Percentiles rank a stretch among this genome's conserved stretches.
Evolutionary conservation across 805 yeast genomes (phyloP).

Genomic region (Candida gorgasii): DNA sequence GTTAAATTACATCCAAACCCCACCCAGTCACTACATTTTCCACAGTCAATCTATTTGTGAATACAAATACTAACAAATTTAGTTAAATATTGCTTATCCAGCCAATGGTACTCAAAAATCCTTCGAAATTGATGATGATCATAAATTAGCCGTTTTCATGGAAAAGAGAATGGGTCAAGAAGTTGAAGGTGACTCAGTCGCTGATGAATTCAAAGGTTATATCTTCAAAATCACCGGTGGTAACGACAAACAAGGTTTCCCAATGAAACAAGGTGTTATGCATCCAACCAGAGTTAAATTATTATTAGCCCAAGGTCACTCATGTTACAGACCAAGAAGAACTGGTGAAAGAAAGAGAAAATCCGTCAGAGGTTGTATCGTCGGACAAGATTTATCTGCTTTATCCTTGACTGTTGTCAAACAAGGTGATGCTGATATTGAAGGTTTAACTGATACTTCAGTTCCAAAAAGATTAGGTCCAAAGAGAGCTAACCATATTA

Average conservation of each 20-base stretch:
- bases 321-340: constrained; percentile 99
- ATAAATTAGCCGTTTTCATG: constrained; percentile 96
- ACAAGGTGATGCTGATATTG: constrained; percentile 96
- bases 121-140: constrained; percentile 98
- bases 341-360: constrained; percentile 99
- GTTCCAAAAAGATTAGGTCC: constrained; percentile 99
- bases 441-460: constrained; percentile 91
- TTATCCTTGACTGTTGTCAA: constrained; percentile 90
- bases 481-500: constrained; percentile 99
- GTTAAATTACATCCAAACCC: neutral
- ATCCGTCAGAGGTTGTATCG: constrained; percentile 99
- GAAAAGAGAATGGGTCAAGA: constrained; percentile 99
- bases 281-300: constrained; percentile 99
- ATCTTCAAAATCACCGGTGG: constrained; percentile 98
- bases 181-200: constrained; percentile 97
- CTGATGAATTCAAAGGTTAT: constrained; percentile 99
- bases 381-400: constrained; percentile 95
- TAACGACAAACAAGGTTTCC: constrained; percentile 99
- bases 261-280: constrained; percentile 99
- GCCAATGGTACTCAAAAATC: constrained; percentile 99
- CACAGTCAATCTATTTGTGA: neutral
- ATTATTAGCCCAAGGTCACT: constrained; percentile 88
- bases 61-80: constrained; percentile 15
- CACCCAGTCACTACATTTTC: neutral
- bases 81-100: constrained; percentile 99